phyloP scores from a whole-genome alignment of 306 rosid genomes.

The Pterocarpus macrocarpus region DNA sequence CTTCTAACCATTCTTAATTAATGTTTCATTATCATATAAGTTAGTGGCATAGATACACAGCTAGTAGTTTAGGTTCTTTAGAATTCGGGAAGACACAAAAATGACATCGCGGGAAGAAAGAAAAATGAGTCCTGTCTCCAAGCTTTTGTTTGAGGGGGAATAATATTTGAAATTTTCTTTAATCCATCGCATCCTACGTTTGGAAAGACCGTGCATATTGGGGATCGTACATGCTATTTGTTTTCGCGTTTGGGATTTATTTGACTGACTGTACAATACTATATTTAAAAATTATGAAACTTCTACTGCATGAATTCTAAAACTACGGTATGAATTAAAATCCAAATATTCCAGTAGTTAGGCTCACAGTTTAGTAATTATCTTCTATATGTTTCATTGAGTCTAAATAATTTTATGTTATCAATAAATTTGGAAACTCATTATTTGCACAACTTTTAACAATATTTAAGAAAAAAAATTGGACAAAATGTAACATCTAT shows the following conservation, averaged over 20 bases:
- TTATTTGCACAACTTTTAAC: too few relatives aligned
- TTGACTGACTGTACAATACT: not conserved
- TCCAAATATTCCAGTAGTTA: too few relatives aligned
- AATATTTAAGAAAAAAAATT: too few relatives aligned
- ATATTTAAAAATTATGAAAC: too few relatives aligned
- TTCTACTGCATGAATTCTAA: not conserved
- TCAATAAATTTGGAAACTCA: too few relatives aligned
- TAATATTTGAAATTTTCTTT: conserved; percentile 37
- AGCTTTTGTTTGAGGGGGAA: conserved; percentile 5
- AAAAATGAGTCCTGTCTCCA: not conserved
- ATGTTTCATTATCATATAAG: too few relatives aligned
- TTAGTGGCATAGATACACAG: not conserved
- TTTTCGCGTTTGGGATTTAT: not conserved
- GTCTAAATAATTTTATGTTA: too few relatives aligned
- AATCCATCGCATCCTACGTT: not conserved
- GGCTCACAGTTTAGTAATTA: too few relatives aligned
- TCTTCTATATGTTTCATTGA: too few relatives aligned
- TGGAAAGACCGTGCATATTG: conserved; percentile 32
- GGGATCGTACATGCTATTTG: not conserved
- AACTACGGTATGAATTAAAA: too few relatives aligned
- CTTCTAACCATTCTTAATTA: not conserved
- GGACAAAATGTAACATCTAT: too few relatives aligned
- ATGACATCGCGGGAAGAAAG: not conserved
- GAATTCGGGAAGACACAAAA: not conserved
- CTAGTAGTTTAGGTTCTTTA: not conserved